phyloP scores from a whole-genome alignment of 345 rosid genomes.

The Kandelia obovata region DNA sequence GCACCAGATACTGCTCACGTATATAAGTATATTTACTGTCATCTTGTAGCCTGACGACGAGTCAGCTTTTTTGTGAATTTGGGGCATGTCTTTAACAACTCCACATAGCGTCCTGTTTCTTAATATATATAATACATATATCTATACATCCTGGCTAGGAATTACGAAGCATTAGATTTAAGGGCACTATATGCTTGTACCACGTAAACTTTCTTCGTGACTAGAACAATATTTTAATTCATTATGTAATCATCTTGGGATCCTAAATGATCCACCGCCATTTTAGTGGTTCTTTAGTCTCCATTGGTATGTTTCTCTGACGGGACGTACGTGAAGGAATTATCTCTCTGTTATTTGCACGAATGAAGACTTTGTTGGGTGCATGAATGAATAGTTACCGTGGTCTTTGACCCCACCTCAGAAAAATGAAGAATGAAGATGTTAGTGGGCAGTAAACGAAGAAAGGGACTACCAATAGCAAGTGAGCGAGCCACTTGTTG shows the following conservation, averaged over 20 bases:
- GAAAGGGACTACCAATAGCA: neutral
- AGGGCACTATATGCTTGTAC: no score
- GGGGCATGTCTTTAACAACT: no score
- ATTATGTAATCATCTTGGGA: neutral
- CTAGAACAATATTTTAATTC: neutral
- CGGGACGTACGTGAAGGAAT: constrained; percentile 27
- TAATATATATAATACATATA: no score
- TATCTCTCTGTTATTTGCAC: neutral
- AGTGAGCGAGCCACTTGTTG: constrained; percentile 24
- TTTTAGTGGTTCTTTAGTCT: no score
- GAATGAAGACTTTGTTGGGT: neutral
- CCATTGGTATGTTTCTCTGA: neutral
- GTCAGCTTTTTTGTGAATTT: no score
- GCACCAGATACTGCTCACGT: neutral
- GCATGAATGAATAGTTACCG: no score
- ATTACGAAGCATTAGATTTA: neutral
- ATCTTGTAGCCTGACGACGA: no score
- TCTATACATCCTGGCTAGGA: no score
- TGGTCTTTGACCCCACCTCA: no score
- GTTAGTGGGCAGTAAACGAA: neutral
- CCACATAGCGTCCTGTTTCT: neutral
- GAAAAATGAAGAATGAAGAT: no score
- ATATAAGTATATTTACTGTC: no score
- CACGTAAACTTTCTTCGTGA: neutral
- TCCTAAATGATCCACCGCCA: no score